Evolutionary conservation across 495 filamentous ascomycete species (phyloP), one percentile per base, ranked within the genome.

Genomic region (Gamarada debralockiae): DNA sequence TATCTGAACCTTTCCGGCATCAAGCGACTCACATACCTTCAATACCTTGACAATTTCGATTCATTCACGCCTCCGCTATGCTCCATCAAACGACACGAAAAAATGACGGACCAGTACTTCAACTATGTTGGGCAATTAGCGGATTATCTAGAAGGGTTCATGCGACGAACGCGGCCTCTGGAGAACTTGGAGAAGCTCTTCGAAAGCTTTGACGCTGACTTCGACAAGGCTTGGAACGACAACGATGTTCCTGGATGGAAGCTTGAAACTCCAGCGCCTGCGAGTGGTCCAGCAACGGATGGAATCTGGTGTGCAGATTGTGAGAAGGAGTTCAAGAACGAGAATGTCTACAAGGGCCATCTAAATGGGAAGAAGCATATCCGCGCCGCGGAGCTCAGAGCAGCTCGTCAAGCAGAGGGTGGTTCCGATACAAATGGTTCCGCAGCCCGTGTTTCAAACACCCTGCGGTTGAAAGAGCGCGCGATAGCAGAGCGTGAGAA

Each of bases 261-360:
- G 23, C 73, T 73, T 25, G 80, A 88, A 37, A 48, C 66, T 17
- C 64, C 67, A 21, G 76, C 73, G 49, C 27, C 63, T 44, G 20
- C 55, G 10, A 12, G 53, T 48, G 59, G 62, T 13, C 82, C 76
- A n/a, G 74, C 78, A 3, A 78, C 80, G 0, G 87, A 90, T 25
- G 89, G 85, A 1, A 76, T 86, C 23, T 97, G 85, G 84, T 98
- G 93, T 59, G 72, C 82, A 1, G 89, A 90, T 52, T 98, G 93
- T 70, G 86, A 89, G 60, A 97, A 90, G 67, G 88, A 90, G 38
- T 98, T 97, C 72, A 90, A 86, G 66, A 97, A 96, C 56, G 86
- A 93, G 44, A 96, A 95, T 63, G 90, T 96, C 41, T 96, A 95
- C 72, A 89, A 88, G 60, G 82, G 79, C 33, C 93, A 98, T 67